Evolutionary conservation across 306 rosid genomes (phyloP).

Genomic region (Inga laurina): DNA sequence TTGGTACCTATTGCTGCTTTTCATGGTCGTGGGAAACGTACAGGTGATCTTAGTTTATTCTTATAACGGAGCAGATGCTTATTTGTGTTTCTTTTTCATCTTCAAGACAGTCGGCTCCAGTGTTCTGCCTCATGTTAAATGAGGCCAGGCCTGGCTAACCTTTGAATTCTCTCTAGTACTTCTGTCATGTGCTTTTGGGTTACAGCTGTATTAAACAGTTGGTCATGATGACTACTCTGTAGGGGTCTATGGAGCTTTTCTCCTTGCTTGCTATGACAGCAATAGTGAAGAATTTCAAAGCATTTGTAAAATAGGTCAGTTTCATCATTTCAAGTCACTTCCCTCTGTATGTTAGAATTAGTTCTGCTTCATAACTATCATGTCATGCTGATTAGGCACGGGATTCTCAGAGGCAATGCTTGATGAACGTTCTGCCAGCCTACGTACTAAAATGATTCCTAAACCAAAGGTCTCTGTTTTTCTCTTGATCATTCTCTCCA

Average conservation of each 20-base stretch:
- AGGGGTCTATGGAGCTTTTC: conserved; percentile 95
- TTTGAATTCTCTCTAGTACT: conserved; percentile 26
- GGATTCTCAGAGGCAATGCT: conserved; percentile 80
- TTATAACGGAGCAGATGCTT: conserved; percentile 19
- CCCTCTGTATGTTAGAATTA: conserved; percentile 21
- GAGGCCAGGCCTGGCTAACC: neutral
- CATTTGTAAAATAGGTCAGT: conserved; percentile 90
- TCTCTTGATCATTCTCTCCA: conserved; percentile 24
- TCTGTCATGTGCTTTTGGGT: conserved; percentile 17
- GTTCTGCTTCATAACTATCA: conserved; percentile 31
- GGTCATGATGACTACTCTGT: conserved; percentile 38
- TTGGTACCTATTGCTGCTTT: conserved; percentile 98
- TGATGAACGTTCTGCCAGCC: conserved; percentile 78
- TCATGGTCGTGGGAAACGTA: conserved; percentile 92
- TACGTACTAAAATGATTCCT: conserved; percentile 74
- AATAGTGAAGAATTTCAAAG: conserved; percentile 88
- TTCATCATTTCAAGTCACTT: conserved; percentile 26
- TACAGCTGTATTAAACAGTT: conserved; percentile 26
- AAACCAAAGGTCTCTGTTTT: conserved; percentile 66
- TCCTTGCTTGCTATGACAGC: conserved; percentile 81
- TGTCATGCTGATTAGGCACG: conserved; percentile 56
- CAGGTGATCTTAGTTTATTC: conserved; percentile 58
- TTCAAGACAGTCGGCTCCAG: neutral
- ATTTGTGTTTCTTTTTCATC: neutral
- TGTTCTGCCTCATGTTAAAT: neutral